phyloP scores from a whole-genome alignment of 78 protist species.

The Dictyostelium citrinum region DNA sequence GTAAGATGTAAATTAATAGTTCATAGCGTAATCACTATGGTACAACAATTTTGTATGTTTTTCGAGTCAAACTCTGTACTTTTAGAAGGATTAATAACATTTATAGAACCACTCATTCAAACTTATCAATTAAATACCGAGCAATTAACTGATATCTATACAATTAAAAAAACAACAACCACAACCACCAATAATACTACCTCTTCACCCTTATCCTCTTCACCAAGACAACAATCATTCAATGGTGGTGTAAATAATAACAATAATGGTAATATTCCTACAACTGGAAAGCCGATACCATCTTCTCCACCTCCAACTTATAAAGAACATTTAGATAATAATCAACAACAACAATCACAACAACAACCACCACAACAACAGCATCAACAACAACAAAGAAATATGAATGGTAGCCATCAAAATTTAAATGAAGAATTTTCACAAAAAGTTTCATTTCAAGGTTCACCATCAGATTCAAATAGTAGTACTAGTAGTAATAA shows the following conservation, averaged over 20 bases:
- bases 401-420: neutral
- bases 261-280: neutral
- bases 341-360: neutral
- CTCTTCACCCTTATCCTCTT: neutral
- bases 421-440: neutral
- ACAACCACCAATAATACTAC: neutral
- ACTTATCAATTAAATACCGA: conserved; percentile 16
- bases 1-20: conserved; percentile 60
- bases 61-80: conserved; percentile 54
- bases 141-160: conserved; percentile 36
- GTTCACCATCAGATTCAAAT: neutral
- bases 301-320: conserved; percentile 57
- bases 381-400: neutral
- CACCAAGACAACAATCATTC: neutral
- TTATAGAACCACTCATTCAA: conserved; percentile 29
- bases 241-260: neutral
- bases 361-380: neutral
- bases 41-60: conserved; percentile 67
- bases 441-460: neutral
- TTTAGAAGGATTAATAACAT: conserved; percentile 41
- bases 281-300: neutral
- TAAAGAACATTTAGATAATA: conserved; percentile 2
- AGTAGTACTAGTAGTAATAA: neutral
- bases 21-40: conserved; percentile 57
- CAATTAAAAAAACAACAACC: neutral